A percentile compares a stretch with the other conserved stretches of the same genome.
phyloP scores from a whole-genome alignment of 495 filamentous ascomycete genomes.

The Neurospora sp. region DNA sequence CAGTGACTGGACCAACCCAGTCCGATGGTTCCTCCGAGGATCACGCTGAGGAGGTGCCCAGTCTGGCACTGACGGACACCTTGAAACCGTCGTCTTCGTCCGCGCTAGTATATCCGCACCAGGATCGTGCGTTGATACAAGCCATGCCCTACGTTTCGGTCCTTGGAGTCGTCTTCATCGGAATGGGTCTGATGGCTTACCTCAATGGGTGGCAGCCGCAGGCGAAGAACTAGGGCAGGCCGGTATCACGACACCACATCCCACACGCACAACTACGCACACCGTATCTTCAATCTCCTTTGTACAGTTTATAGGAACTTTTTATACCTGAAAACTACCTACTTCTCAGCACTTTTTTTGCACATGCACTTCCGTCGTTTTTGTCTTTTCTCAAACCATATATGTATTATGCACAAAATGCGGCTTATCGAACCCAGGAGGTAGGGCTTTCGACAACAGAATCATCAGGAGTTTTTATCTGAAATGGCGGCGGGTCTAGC shows the following conservation, averaged over 20 bases:
- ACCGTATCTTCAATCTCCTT: neutral
- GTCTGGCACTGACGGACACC: slow-evolving; percentile 16
- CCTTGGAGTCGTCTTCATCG: slow-evolving; percentile 79
- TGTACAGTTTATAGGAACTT: neutral
- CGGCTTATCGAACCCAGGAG: neutral
- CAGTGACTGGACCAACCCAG: neutral
- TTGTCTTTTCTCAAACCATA: neutral
- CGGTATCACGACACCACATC: neutral
- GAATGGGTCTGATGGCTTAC: slow-evolving; percentile 88
- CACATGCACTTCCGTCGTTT: neutral
- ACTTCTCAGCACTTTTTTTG: neutral
- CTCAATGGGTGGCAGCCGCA: slow-evolving; percentile 73
- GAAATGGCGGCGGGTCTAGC: neutral
- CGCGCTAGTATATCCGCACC: slow-evolving; percentile 12
- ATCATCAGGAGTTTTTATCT: neutral
- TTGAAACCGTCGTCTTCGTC: slow-evolving; percentile 25
- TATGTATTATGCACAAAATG: neutral
- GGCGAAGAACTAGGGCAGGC: slow-evolving; percentile 7
- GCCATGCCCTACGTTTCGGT: slow-evolving; percentile 78
- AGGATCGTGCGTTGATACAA: slow-evolving; percentile 43
- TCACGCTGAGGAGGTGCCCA: slow-evolving; percentile 8
- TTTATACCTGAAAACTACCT: neutral
- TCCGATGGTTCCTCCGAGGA: slow-evolving; percentile 8
- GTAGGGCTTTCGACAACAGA: neutral
- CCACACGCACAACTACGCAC: neutral